Evolutionary conservation across 2,329 filamentous ascomycete genomes (phyloP).

Genomic region (Lecanicillium sp.): DNA sequence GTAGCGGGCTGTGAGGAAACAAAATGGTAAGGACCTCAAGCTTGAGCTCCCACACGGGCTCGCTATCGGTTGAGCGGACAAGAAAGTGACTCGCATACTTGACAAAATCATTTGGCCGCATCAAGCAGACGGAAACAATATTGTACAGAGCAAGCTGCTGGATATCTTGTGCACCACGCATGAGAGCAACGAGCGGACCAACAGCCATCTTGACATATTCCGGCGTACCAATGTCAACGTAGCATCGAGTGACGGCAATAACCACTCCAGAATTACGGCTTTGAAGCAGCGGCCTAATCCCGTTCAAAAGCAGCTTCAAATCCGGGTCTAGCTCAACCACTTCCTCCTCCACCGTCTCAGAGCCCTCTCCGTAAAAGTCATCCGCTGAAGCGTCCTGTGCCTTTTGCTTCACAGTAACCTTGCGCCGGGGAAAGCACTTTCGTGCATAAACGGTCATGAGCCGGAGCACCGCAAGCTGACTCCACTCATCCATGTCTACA

Average conservation of each 20-base stretch:
- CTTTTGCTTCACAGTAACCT: conserved; percentile 38
- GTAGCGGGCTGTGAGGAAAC: conserved; percentile 70
- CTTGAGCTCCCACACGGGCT: conserved; percentile 83
- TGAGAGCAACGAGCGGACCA: conserved; percentile 76
- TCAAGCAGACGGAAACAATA: conserved; percentile 84
- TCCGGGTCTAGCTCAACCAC: conserved; percentile 70
- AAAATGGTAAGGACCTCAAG: conserved; percentile 84
- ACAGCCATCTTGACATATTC: conserved; percentile 68
- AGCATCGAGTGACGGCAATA: conserved; percentile 76
- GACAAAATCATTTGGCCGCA: conserved; percentile 70
- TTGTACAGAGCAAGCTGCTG: conserved; percentile 88
- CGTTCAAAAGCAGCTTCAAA: conserved; percentile 69
- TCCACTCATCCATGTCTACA: conserved; percentile 99
- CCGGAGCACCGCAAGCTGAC: conserved; percentile 73
- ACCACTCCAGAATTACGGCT: conserved; percentile 92
- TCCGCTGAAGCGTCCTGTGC: conserved; percentile 38
- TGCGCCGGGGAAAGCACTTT: conserved; percentile 73
- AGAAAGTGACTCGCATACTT: conserved; percentile 86
- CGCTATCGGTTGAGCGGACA: conserved; percentile 68
- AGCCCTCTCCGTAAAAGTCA: conserved; percentile 72
- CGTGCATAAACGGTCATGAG: conserved; percentile 80
- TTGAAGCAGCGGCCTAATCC: conserved; percentile 76
- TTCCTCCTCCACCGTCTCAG: conserved; percentile 33
- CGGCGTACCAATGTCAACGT: conserved; percentile 72
- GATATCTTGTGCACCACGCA: conserved; percentile 79